Conservation (phyloP, 164 flowering plant genomes). For the Houttuynia cordata region DNA sequence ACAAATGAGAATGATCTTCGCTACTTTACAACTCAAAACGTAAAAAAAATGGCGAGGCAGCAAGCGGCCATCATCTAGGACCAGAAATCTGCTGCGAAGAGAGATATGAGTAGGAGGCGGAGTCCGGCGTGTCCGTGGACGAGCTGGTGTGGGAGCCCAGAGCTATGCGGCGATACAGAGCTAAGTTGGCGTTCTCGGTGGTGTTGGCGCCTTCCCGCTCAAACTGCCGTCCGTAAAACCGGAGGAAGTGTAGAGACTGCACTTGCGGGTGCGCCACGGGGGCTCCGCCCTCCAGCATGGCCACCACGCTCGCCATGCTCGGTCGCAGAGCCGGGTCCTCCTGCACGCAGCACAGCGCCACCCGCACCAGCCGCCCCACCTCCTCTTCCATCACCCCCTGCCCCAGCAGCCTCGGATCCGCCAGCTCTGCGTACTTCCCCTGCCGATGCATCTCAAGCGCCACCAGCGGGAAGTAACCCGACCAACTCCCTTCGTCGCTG, state of each 20-base stretch:
- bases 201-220: background rate
- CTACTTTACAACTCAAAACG: too few species aligned
- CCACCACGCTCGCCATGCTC: slow-evolving; percentile 61
- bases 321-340: slow-evolving; percentile 80
- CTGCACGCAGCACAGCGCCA: slow-evolving; percentile 82
- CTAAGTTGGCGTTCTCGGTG: background rate
- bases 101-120: slow-evolving; percentile 2
- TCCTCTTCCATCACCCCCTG: slow-evolving; percentile 54
- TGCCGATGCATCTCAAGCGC: slow-evolving; percentile 88
- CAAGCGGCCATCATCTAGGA: slow-evolving; percentile 5
- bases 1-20: too few species aligned
- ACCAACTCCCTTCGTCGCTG: slow-evolving; percentile 18
- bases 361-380: slow-evolving; percentile 58
- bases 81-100: slow-evolving; percentile 13
- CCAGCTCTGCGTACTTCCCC: slow-evolving; percentile 64
- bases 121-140: background rate
- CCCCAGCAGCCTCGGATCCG: slow-evolving; percentile 59
- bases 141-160: background rate
- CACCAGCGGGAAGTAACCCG: slow-evolving; percentile 54
- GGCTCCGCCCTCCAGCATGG: slow-evolving; percentile 52
- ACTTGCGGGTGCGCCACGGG: slow-evolving; percentile 8
- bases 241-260: slow-evolving; percentile 9
- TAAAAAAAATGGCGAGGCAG: too few species aligned
- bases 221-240: slow-evolving; percentile 12
- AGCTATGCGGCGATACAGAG: too few species aligned